Evolutionary conservation across 2,329 filamentous ascomycete species (phyloP).

Genomic region (Fusarium avenaceum): DNA sequence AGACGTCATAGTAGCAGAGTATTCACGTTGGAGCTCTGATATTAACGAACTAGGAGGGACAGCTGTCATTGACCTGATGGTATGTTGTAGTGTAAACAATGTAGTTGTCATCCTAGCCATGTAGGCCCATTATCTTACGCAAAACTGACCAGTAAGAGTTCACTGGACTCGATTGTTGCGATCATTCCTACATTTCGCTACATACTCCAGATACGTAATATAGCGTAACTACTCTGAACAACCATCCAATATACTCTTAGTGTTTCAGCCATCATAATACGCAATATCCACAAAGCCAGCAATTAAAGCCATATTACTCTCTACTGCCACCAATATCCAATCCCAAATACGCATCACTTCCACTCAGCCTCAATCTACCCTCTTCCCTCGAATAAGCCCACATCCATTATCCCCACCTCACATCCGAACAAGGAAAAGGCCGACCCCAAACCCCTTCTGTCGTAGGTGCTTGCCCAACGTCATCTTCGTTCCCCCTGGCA

Average conservation of each 20-base stretch:
- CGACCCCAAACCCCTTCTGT: constrained; percentile 36
- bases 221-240: neutral
- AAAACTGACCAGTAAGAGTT: neutral
- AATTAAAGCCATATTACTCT: too few relatives aligned
- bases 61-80: neutral
- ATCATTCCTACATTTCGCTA: neutral
- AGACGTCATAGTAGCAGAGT: neutral
- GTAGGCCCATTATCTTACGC: neutral
- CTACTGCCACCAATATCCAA: neutral
- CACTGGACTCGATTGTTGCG: neutral
- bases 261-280: neutral
- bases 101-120: neutral
- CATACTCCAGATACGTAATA: neutral
- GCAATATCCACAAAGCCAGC: neutral
- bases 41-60: neutral
- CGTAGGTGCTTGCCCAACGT: constrained; percentile 30
- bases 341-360: neutral
- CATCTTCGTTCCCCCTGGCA: constrained; percentile 21
- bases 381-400: constrained; percentile 14
- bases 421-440: constrained; percentile 42
- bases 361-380: neutral
- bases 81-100: neutral
- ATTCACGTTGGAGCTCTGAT: neutral
- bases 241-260: neutral
- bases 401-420: constrained; percentile 33